These are phyloP conservation scores for Aspergillus neoniger DNA, from an alignment of 2,329 filamentous ascomycete genomes.

Conservation along the genomic window DNA sequence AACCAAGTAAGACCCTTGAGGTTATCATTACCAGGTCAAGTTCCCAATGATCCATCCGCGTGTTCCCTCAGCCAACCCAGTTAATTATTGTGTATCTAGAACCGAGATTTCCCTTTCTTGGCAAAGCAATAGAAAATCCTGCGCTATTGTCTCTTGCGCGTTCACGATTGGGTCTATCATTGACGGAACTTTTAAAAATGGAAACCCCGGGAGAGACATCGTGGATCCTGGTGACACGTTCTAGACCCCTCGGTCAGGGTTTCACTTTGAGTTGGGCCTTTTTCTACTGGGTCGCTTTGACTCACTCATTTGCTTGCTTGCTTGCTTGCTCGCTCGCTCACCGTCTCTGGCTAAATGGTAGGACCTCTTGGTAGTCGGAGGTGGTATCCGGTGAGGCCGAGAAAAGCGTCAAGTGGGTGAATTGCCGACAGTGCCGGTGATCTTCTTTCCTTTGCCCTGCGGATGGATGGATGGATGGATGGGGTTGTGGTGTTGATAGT, in stretches of 20 bases:
- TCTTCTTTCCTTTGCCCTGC: background rate
- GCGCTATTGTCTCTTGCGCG: background rate
- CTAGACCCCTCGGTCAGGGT: background rate
- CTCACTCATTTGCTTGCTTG: no score
- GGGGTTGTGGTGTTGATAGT: background rate
- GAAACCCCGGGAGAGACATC: constrained; percentile 1
- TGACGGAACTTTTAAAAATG: background rate
- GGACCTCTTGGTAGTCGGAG: background rate
- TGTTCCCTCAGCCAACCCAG: background rate
- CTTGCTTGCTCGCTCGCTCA: background rate
- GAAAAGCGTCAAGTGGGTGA: background rate
- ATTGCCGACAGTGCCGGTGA: background rate
- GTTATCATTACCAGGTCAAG: no score
- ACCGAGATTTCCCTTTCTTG: background rate
- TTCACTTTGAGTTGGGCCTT: background rate
- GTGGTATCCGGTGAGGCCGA: background rate
- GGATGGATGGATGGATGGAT: background rate
- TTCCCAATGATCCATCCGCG: background rate
- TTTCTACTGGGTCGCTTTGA: background rate
- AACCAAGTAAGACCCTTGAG: no score
- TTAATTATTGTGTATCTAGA: no score
- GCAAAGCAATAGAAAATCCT: background rate
- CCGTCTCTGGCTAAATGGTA: background rate
- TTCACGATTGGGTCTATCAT: background rate
- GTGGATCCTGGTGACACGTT: constrained; percentile 3